A percentile compares a stretch with the other conserved stretches of the same genome.
Evolutionary conservation across 2,329 filamentous ascomycete genomes (phyloP).

Genomic region (Botrytis byssoidea): DNA sequence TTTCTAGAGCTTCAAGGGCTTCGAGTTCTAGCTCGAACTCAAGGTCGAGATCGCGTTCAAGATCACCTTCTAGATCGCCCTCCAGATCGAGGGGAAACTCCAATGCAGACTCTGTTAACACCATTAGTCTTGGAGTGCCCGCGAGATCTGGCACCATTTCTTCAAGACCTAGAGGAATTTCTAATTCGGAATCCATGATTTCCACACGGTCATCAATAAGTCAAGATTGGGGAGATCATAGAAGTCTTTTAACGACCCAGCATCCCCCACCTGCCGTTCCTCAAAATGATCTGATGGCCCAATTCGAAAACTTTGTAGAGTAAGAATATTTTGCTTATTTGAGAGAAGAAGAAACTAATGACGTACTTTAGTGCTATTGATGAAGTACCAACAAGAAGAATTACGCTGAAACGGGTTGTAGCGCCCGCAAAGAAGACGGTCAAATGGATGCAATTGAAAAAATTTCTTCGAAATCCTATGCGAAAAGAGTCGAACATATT

Average conservation of each 20-base stretch:
- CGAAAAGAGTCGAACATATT: neutral
- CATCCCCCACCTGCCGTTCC: neutral
- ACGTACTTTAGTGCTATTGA: slow-evolving; percentile 9
- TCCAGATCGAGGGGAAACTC: slow-evolving; percentile 1
- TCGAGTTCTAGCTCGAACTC: neutral
- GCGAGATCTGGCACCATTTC: neutral
- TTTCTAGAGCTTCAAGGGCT: neutral
- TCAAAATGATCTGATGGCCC: slow-evolving; percentile 4
- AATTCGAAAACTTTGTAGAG: slow-evolving; percentile 19
- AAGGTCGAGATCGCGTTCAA: neutral
- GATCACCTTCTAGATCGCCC: neutral
- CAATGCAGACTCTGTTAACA: slow-evolving; percentile 6
- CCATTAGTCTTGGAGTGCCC: neutral
- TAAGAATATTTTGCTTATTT: slow-evolving; percentile 12
- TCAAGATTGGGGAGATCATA: slow-evolving; percentile 15
- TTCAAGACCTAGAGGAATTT: slow-evolving; percentile 2
- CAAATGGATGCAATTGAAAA: neutral
- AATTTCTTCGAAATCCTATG: neutral
- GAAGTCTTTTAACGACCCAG: neutral
- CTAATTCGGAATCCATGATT: slow-evolving; percentile 11
- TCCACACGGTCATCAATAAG: neutral
- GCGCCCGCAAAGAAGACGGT: neutral
- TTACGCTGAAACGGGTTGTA: neutral
- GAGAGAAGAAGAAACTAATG: neutral
- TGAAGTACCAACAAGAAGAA: slow-evolving; percentile 6